Evolutionary conservation across 176 grass and related monocot genomes (phyloP), one percentile per base, ranked within the genome.

Genomic region (Canna indica): DNA sequence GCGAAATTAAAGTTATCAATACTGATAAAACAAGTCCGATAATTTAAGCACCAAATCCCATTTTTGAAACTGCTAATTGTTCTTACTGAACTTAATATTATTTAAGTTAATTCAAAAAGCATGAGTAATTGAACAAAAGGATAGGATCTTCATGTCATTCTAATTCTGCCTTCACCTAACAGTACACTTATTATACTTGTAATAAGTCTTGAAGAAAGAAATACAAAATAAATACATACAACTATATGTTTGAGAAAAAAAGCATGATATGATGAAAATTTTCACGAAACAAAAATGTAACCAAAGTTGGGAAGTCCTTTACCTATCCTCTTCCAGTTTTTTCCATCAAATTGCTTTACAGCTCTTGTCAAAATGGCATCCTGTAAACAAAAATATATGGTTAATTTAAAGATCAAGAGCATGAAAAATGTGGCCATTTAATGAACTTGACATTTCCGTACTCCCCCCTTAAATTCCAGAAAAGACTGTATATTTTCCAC

Each of bases 281-380:
- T 5, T 10, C 38, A 69, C 18, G 16, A 29, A 13, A 25, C 39
- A 2, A 41, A 46, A 26, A 69, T 46, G 28, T 15, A 44, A 15
- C 28, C 11, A 28, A 68, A 30, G 39, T 30, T 14, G 12, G 2
- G 5, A 20, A 26, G 28, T 44, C 1, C 13, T 35, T 14, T 71
- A 71, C 69, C 69, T 52, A 71, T 71, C n/a, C 18, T 71, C 46
- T 71, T 71, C 69, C 69, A 71, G 47, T 54, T 71, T 71, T 16
- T 71, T 34, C 69, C 69, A 54, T 71, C 47, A 33, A 35, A 71
- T 54, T 53, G 16, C 3, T 71, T 71, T n/a, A 71, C 69, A 71
- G 29, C 29, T n/a, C 31, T 54, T 34, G 47, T 2, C 47, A 71
- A 71, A 36, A 22, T 34, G 6, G 28, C 69, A 71, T 71, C 69